These are phyloP conservation scores for Prunus campanulata DNA, from an alignment of 306 rosid species.

Conservation along the genomic window DNA sequence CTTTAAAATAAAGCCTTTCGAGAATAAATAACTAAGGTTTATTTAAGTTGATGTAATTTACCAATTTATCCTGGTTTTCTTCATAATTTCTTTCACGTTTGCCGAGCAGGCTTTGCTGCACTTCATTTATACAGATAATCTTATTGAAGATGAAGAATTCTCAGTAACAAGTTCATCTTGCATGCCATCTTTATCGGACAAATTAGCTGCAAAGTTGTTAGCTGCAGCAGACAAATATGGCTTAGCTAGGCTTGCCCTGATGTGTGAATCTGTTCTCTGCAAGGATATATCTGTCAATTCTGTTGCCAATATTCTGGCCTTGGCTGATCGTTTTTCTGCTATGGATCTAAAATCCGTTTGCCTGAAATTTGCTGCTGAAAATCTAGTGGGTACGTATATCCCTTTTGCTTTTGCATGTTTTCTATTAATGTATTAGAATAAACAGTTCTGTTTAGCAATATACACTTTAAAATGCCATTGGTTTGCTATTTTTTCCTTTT, in stretches of 20 bases:
- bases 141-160: conserved; percentile 77
- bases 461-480: neutral
- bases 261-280: conserved; percentile 97
- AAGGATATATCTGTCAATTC: conserved; percentile 85
- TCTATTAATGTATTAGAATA: neutral
- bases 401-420: neutral
- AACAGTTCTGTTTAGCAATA: neutral
- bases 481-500: neutral
- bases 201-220: conserved; percentile 80
- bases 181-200: conserved; percentile 55
- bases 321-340: conserved; percentile 84
- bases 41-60: neutral
- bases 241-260: conserved; percentile 79
- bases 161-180: conserved; percentile 60
- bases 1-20: neutral
- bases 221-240: conserved; percentile 86
- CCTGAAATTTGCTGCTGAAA: conserved; percentile 88
- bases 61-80: conserved; percentile 6
- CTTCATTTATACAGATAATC: conserved; percentile 79
- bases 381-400: conserved; percentile 70
- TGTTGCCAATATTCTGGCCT: conserved; percentile 82
- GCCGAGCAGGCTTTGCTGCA: conserved; percentile 86
- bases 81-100: conserved; percentile 29
- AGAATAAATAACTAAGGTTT: neutral
- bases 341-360: conserved; percentile 82